Conservation (phyloP, 805 yeast genomes). For the Suhomyces vadensis region DNA sequence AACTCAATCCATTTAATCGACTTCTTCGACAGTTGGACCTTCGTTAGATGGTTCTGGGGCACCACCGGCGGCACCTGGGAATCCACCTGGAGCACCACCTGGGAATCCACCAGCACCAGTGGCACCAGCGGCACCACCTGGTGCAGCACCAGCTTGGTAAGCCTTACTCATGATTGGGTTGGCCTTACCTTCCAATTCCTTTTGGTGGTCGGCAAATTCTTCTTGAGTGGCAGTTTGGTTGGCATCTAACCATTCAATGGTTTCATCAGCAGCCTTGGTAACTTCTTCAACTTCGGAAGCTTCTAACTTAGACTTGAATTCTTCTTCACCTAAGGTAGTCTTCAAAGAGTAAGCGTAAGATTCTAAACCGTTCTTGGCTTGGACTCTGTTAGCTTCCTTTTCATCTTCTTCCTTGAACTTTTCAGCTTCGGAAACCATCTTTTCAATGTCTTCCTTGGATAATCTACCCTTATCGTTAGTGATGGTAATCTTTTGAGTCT, state of each 20-base stretch:
- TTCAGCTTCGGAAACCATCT: constrained; percentile 98
- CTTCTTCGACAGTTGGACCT: constrained; percentile 58
- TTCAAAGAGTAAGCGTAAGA: constrained; percentile 92
- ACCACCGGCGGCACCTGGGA: constrained; percentile 18
- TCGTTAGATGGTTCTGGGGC: constrained; percentile 39
- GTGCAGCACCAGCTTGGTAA: constrained; percentile 91
- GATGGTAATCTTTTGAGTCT: constrained; percentile 93
- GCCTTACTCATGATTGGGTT: constrained; percentile 97
- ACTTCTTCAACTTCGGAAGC: constrained; percentile 68
- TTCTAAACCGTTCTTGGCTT: constrained; percentile 93
- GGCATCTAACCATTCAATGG: constrained; percentile 88
- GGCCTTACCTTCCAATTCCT: constrained; percentile 92
- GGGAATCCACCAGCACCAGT: constrained; percentile 55
- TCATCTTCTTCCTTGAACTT: constrained; percentile 97
- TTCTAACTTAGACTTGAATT: constrained; percentile 46
- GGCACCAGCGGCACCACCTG: constrained; percentile 60
- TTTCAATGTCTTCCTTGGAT: constrained; percentile 95
- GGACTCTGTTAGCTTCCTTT: constrained; percentile 88
- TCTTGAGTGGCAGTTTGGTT: constrained; percentile 92
- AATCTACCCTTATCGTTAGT: constrained; percentile 99
- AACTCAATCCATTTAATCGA: constrained; percentile 36
- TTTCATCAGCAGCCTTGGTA: constrained; percentile 78
- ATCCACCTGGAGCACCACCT: constrained; percentile 37
- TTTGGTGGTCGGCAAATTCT: constrained; percentile 89
- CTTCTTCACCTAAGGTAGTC: constrained; percentile 61